Evolutionary conservation across 192 early-diverging fungal genomes (phyloP).

Genomic region (Mortierella claussenii): DNA sequence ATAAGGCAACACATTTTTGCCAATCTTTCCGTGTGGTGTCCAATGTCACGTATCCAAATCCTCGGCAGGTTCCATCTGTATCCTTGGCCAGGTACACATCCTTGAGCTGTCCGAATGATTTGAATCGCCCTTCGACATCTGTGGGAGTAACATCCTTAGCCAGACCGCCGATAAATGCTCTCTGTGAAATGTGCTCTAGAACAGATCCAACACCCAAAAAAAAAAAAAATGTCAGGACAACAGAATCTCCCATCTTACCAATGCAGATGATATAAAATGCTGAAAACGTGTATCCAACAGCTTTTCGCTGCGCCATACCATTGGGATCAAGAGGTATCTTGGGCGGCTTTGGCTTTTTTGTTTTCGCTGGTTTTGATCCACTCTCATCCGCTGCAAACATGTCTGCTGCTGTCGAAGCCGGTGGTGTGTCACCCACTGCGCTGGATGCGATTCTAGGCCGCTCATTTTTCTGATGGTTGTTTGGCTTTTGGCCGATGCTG

Average conservation of each 20-base stretch:
- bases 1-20: slow-evolving; percentile 74
- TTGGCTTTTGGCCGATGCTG: not conserved
- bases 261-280: too few relatives aligned
- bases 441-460: too few relatives aligned
- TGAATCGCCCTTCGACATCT: slow-evolving; percentile 74
- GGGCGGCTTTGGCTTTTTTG: slow-evolving; percentile 44
- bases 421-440: not conserved
- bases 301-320: slow-evolving; percentile 35
- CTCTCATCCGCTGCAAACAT: slow-evolving; percentile 17
- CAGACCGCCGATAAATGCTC: slow-evolving; percentile 85
- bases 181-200: slow-evolving; percentile 55
- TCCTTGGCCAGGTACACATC: slow-evolving; percentile 65
- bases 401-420: slow-evolving; percentile 10
- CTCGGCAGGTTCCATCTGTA: slow-evolving; percentile 62
- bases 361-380: slow-evolving; percentile 20
- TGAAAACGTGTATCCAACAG: too few relatives aligned
- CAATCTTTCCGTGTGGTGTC: slow-evolving; percentile 73
- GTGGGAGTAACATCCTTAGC: slow-evolving; percentile 61
- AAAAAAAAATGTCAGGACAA: too few relatives aligned
- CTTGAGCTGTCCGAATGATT: slow-evolving; percentile 72
- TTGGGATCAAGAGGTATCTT: slow-evolving; percentile 45
- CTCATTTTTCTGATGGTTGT: too few relatives aligned
- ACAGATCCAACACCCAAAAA: too few relatives aligned
- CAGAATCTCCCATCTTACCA: too few relatives aligned
- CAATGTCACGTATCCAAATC: slow-evolving; percentile 81